Conservation (phyloP, 148 eudicot genomes). For the Camellia japonica region DNA sequence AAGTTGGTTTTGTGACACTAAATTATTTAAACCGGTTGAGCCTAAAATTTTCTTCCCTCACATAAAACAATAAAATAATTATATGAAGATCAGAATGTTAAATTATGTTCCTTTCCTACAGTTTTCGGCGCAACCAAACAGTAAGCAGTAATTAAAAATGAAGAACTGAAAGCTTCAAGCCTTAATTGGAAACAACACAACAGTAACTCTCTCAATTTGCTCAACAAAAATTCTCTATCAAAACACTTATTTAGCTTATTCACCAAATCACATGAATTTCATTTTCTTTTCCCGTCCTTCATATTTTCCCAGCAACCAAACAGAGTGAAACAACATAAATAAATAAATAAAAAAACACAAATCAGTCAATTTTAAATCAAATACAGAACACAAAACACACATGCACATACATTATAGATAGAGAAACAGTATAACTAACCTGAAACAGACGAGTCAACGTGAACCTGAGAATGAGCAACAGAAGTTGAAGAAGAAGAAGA, state of each 20-base stretch:
- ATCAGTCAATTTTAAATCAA: not conserved
- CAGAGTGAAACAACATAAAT: not conserved
- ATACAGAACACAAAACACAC: not conserved
- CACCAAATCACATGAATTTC: too few relatives aligned
- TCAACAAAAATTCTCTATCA: not conserved
- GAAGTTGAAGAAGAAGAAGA: not conserved
- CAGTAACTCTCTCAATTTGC: not conserved
- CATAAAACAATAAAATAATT: not conserved
- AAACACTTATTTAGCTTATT: too few relatives aligned
- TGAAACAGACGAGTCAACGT: slow-evolving; percentile 1
- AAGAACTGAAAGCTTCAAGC: not conserved
- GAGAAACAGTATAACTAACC: not conserved
- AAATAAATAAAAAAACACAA: not conserved
- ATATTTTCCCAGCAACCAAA: not conserved
- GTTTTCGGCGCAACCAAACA: not conserved
- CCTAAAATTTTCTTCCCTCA: not conserved
- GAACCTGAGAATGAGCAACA: not conserved
- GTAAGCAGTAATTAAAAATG: not conserved
- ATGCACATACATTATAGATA: not conserved
- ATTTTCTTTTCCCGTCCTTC: too few relatives aligned
- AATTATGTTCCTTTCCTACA: not conserved
- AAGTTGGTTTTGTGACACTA: not conserved
- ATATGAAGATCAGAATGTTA: not conserved
- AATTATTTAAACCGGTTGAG: not conserved
- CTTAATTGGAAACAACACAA: not conserved